phyloP scores from a whole-genome alignment of 2,329 filamentous ascomycete genomes.

The Beauveria brongniartii region DNA sequence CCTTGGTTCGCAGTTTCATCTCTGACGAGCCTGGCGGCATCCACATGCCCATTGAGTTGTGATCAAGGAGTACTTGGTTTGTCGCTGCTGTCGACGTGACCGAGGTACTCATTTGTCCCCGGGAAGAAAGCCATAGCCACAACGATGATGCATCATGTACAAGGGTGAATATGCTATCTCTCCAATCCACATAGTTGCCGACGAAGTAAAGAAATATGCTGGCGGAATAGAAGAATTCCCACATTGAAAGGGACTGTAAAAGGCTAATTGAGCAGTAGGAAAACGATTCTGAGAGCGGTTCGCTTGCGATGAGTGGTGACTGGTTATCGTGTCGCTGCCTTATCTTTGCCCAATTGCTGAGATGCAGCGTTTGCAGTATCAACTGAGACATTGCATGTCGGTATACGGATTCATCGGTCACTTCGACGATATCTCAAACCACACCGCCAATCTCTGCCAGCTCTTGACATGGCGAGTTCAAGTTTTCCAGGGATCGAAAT shows the following conservation, averaged over 20 bases:
- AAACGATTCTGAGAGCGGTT: neutral
- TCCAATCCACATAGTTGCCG: conserved; percentile 8
- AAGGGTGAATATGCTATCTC: conserved; percentile 6
- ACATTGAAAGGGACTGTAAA: neutral
- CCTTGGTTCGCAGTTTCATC: conserved; percentile 4
- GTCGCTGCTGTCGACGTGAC: neutral
- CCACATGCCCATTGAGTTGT: neutral
- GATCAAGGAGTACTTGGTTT: neutral
- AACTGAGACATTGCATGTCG: conserved; percentile 3
- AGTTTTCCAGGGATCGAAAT: too few relatives aligned
- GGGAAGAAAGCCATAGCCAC: neutral
- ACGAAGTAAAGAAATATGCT: conserved; percentile 7
- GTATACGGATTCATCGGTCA: neutral
- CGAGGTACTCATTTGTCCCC: neutral
- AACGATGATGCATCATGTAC: neutral
- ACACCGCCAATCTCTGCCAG: neutral
- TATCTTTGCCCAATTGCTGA: neutral
- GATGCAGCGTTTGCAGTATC: neutral
- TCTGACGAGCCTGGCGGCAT: neutral
- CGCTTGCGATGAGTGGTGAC: neutral
- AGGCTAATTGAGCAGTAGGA: neutral
- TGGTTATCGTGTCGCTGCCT: neutral
- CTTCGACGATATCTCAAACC: neutral
- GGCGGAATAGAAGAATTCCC: conserved; percentile 2
- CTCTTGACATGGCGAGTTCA: too few relatives aligned